Base-by-base conservation (phyloP, 192 early-diverging fungal genomes). In the Helicostylum pulchrum region DNA sequence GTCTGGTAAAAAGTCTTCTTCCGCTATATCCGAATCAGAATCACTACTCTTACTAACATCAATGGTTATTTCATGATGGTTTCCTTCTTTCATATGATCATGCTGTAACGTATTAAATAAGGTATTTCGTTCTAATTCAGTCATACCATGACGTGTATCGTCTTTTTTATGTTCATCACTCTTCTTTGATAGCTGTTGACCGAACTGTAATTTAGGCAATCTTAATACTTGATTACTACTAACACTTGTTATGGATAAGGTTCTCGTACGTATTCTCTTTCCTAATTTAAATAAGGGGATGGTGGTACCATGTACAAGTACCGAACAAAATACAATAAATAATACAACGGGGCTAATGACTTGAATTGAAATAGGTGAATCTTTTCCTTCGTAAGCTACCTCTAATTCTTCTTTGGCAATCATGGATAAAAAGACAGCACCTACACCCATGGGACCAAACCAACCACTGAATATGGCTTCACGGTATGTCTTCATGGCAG, bases 401-500 rank as follows among this genome's bases (percentile, higher is more conserved):
- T 55, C 47, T 14, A 76, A 55, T 61, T 78, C 66, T 68, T 79
- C 65, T 36, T 78, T 75, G 8, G 79, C 75, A 42, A 85, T 59
- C 11, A 72, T 78, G 9, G 75, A 68, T 15, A 79, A 70, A 52
- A 83, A 85, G 6, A 85, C 78, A 17, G 83, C 80, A 19, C 83
- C 80, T n/a, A 77, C 61, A 26, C 72, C 70, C 52, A 97, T 90
- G 5, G 94, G 94, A 0, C 94, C 95, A 66, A 97, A 97, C 91
- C 91, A 97, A 9, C 93, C 93, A 9, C 85, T 86, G 70, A 94
- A 94, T 4, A 88, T 76, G 0, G 90, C 91, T 55, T 94, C 91
- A 20, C 84, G 83, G 69, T 82, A 85, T 0, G 78, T 89, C 19
- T 78, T 81, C 36, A 92, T 65, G 7, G 88, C 88, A 3, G 92